Evolutionary conservation across 2,329 filamentous ascomycete species (phyloP), one percentile per base, ranked within the genome.

Genomic region (Fusarium transvaalense): DNA sequence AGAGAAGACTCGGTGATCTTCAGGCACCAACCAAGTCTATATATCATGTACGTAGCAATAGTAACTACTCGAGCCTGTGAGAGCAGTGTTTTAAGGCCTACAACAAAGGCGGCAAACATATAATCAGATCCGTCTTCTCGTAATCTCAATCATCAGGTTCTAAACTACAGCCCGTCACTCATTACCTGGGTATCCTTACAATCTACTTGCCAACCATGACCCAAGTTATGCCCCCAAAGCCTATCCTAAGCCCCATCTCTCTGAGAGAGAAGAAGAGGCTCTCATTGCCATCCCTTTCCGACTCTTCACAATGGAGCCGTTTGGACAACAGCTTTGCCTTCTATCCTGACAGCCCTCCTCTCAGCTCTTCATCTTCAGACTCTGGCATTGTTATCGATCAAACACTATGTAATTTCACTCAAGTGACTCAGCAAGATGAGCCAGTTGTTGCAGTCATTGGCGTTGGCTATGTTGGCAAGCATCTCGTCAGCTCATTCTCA

Each of bases 381-480:
- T 29, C 43, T 7, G 61, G 51, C 4, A 27, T 42, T 29, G 19
- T 25, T 10, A 15, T 58, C 15, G 29, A 25, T n/a, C 32, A 45
- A 25, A 31, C 46, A 4, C 29, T 39, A 4, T 25, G 8, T 14
- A n/a, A 29, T 8, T 19, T 47, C 3, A 19, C 41, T 9, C 17
- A 54, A 19, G 51, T 69, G 35, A 32, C 29, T n/a, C n/a, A 37
- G 9, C 32, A 56, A 0, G 47, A 52, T 10, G 66, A 76, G 9
- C 77, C 80, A 5, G 25, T 80, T 4, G 77, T 85, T 6, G 83
- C 82, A 35, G 78, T 86, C 19, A 80, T 86, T 25, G 84, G 84
- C 9, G 81, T 85, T n/a, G 84, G 84, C 31, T 86, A 85, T 67
- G 83, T 86, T 9, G 84, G 84, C 6, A 78, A 78, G 23, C 81